These are phyloP conservation scores for Arthrobotrys entomopaga DNA, from an alignment of 2,329 filamentous ascomycete genomes.

Conservation along the genomic window DNA sequence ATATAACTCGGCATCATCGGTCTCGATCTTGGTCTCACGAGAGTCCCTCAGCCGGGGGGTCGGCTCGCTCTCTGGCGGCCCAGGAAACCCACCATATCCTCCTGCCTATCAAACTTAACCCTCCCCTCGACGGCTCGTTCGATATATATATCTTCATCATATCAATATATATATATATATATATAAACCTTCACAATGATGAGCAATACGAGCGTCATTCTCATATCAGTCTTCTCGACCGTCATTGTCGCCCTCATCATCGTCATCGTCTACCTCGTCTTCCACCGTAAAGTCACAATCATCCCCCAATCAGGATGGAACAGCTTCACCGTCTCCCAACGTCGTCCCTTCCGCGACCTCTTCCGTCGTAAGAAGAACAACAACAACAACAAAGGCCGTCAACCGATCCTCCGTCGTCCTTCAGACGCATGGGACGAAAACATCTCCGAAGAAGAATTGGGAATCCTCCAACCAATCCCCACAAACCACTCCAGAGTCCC, in stretches of 20 bases:
- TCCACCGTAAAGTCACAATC: constrained; percentile 46
- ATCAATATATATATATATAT: too few relatives aligned
- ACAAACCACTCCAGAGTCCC: constrained; percentile 42
- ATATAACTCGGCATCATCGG: constrained; percentile 15
- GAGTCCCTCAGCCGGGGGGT: constrained; percentile 14
- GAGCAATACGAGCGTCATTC: constrained; percentile 41
- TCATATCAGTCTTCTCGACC: constrained; percentile 51
- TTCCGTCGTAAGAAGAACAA: constrained; percentile 24
- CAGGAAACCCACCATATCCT: constrained; percentile 40
- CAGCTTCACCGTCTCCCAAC: constrained; percentile 44
- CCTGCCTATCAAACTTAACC: constrained; percentile 46
- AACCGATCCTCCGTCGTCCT: constrained; percentile 33
- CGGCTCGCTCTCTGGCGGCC: constrained; percentile 11
- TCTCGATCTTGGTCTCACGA: constrained; percentile 15
- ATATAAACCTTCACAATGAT: constrained; percentile 16
- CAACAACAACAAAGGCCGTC: too few relatives aligned
- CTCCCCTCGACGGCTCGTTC: neutral
- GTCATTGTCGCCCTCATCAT: constrained; percentile 33
- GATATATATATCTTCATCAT: neutral
- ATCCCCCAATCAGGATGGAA: constrained; percentile 41
- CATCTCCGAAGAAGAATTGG: constrained; percentile 52
- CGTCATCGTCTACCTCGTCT: constrained; percentile 44
- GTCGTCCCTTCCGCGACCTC: constrained; percentile 40
- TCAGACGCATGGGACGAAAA: constrained; percentile 47
- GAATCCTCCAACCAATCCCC: constrained; percentile 34